phyloP scores from a whole-genome alignment of 176 grass and related monocot genomes.

The Pontederia crassipes region DNA sequence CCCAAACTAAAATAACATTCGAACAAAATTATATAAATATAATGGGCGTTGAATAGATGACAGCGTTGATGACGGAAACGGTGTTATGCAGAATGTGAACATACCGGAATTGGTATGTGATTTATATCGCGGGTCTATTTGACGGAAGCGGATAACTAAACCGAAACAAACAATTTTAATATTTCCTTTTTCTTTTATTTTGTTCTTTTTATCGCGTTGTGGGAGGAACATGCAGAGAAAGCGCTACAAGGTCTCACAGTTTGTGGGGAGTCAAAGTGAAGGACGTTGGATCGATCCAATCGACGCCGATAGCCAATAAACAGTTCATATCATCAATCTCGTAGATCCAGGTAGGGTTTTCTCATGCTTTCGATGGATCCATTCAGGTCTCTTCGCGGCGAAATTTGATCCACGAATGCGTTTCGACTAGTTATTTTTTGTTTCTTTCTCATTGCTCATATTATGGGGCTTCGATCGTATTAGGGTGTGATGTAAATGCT shows the following conservation, averaged over 20 bases:
- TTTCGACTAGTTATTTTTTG: background rate
- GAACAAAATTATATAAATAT: too few species aligned
- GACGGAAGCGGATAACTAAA: too few species aligned
- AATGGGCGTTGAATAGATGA: too few species aligned
- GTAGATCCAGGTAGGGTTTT: conserved; percentile 6
- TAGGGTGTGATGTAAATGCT: too few species aligned
- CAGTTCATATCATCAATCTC: background rate
- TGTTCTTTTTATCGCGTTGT: conserved; percentile 1
- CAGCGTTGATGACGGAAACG: too few species aligned
- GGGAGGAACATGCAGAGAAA: conserved; percentile 3
- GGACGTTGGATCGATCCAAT: conserved; percentile 4
- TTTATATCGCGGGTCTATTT: too few species aligned
- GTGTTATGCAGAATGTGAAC: too few species aligned
- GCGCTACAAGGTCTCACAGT: background rate
- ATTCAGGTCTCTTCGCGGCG: background rate
- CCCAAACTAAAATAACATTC: too few species aligned
- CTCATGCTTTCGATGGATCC: background rate
- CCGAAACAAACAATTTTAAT: too few species aligned
- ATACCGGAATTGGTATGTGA: too few species aligned
- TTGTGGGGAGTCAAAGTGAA: conserved; percentile 22
- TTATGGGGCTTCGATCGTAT: background rate
- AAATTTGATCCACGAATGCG: background rate
- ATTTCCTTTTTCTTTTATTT: too few species aligned
- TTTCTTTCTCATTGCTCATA: background rate
- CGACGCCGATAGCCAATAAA: background rate